Evolutionary conservation across 1,284 basidiomycete species (phyloP).

Genomic region (Leccinum olivaceoglutinosum): DNA sequence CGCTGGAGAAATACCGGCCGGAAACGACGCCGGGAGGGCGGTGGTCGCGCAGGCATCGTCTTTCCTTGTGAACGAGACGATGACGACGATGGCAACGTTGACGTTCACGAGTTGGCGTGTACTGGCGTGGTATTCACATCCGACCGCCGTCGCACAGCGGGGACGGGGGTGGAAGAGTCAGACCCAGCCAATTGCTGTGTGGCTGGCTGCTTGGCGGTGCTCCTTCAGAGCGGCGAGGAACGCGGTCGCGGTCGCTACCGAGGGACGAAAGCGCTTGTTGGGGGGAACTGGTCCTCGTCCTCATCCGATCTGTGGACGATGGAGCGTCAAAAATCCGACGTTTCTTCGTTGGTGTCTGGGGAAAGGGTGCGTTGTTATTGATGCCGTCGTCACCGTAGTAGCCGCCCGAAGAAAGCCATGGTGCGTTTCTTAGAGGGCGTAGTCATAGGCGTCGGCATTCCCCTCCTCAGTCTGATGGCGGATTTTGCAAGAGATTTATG

Average conservation of each 20-base stretch:
- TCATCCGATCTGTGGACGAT: conserved; percentile 11
- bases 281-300: conserved; percentile 7
- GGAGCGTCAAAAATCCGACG: conserved; percentile 12
- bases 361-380: conserved; percentile 5
- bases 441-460: conserved; percentile 4
- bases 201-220: conserved; percentile 4
- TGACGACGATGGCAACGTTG: neutral
- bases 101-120: conserved; percentile 4
- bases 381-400: neutral
- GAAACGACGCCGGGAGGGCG: conserved; percentile 15
- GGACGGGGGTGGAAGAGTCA: conserved; percentile 26
- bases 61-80: conserved; percentile 13
- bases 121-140: neutral
- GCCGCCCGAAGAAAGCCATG: conserved; percentile 11
- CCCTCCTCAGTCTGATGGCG: conserved; percentile 2
- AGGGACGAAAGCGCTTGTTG: conserved; percentile 4
- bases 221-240: conserved; percentile 20
- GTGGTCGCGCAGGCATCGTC: conserved; percentile 4
- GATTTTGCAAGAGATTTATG: conserved; percentile 20
- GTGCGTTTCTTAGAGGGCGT: conserved; percentile 21
- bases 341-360: conserved; percentile 29
- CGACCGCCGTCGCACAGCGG: neutral
- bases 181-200: neutral
- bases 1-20: conserved; percentile 28
- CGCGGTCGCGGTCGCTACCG: conserved; percentile 7